These are phyloP conservation scores for Suillus subluteus DNA, from an alignment of 768 basidiomycete species.

Conservation along the genomic window DNA sequence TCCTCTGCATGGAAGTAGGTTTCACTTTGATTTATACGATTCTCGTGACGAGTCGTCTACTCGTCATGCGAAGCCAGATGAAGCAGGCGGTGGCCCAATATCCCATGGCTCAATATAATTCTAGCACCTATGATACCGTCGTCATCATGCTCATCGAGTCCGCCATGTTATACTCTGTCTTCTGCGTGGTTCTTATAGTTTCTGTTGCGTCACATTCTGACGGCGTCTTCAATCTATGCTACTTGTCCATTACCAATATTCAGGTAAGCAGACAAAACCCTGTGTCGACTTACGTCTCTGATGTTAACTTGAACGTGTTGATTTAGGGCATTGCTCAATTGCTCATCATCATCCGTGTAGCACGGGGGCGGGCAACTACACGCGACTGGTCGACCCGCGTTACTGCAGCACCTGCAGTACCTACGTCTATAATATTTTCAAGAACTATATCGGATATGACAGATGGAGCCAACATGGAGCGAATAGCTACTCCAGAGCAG, in stretches of 20 bases:
- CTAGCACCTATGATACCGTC: conserved; percentile 27
- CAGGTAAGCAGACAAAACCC: conserved; percentile 25
- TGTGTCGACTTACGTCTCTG: too few species aligned
- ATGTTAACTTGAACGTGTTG: neutral
- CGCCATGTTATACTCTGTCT: conserved; percentile 32
- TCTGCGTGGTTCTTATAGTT: conserved; percentile 36
- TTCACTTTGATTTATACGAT: conserved; percentile 37
- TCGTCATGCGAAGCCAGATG: conserved; percentile 23
- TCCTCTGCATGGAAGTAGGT: conserved; percentile 33
- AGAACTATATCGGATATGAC: neutral
- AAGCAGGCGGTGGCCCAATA: neutral
- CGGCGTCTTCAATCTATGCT: conserved; percentile 32
- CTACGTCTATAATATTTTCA: conserved; percentile 1
- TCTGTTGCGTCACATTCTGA: conserved; percentile 27
- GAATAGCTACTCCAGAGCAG: neutral
- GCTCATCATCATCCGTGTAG: conserved; percentile 41
- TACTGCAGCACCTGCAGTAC: neutral
- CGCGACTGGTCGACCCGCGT: neutral
- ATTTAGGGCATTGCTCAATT: conserved; percentile 37
- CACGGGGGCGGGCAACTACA: conserved; percentile 29
- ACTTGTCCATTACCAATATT: conserved; percentile 35
- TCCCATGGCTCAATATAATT: neutral
- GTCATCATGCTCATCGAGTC: conserved; percentile 41
- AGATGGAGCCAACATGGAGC: neutral
- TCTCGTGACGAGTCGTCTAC: conserved; percentile 36